phyloP scores from a whole-genome alignment of 2,329 filamentous ascomycete species.

The Cytospora chrysosperma region DNA sequence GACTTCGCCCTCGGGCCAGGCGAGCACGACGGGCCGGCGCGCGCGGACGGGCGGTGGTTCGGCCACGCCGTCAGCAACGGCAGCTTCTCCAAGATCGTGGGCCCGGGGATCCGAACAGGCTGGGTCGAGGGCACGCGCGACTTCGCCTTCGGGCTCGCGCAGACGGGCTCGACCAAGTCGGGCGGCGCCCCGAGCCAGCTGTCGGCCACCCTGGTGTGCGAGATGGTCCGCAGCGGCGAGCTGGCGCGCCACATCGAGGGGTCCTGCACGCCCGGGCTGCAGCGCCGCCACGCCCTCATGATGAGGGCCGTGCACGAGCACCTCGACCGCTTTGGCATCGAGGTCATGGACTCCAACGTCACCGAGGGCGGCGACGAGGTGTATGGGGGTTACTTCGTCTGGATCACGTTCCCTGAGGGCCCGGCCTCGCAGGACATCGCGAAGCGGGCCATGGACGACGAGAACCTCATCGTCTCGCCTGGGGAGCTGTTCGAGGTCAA shows the following conservation, averaged over 20 bases:
- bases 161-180: conserved; percentile 53
- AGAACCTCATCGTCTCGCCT: conserved; percentile 65
- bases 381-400: conserved; percentile 87
- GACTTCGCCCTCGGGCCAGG: conserved; percentile 65
- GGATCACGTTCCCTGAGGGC: conserved; percentile 62
- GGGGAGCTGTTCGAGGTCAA: conserved; percentile 70
- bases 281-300: conserved; percentile 49
- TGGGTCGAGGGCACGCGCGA: conserved; percentile 74
- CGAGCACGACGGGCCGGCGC: conserved; percentile 25
- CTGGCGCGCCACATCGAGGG: conserved; percentile 45
- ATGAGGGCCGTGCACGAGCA: conserved; percentile 57
- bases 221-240: conserved; percentile 45
- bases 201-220: conserved; percentile 50
- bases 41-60: conserved; percentile 52
- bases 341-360: conserved; percentile 38
- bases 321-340: conserved; percentile 62
- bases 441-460: conserved; percentile 56
- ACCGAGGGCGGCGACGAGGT: conserved; percentile 40
- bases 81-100: conserved; percentile 84
- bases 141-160: conserved; percentile 50
- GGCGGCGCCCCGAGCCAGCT: conserved; percentile 57
- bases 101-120: conserved; percentile 79
- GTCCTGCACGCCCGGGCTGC: conserved; percentile 45
- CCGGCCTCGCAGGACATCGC: conserved; percentile 57
- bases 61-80: conserved; percentile 84